A percentile compares a stretch with the other conserved stretches of the same genome.
These are phyloP conservation scores for Vitis labrusca DNA, from an alignment of 164 flowering plant species.

Conservation along the genomic window DNA sequence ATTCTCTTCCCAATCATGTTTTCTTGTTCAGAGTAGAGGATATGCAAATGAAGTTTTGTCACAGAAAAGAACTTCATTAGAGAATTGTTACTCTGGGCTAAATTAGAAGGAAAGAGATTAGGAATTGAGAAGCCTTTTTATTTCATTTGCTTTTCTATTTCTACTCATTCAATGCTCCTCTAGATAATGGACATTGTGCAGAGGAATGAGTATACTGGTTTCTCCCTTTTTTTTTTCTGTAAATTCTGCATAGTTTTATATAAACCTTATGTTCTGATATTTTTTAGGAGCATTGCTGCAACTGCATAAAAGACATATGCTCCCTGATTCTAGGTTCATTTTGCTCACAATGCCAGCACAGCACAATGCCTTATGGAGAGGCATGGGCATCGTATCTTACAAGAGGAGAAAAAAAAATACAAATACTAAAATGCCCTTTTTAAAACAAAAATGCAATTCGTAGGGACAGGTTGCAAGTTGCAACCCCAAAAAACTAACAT, in stretches of 20 bases:
- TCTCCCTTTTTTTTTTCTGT: background rate
- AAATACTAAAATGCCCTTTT: too few relatives aligned
- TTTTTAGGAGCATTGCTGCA: background rate
- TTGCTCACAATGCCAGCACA: too few relatives aligned
- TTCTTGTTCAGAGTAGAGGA: background rate
- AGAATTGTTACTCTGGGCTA: background rate
- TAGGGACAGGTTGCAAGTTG: too few relatives aligned
- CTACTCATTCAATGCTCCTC: background rate
- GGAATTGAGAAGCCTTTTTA: background rate
- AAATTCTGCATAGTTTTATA: background rate
- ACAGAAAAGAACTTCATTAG: background rate
- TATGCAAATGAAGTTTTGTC: background rate
- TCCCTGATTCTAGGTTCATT: too few relatives aligned
- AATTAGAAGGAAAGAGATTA: background rate
- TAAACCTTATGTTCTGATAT: background rate
- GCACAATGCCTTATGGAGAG: too few relatives aligned
- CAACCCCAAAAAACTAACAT: too few relatives aligned
- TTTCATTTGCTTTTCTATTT: background rate
- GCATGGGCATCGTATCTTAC: too few relatives aligned
- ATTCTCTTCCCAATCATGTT: constrained; percentile 4
- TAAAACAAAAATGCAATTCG: too few relatives aligned
- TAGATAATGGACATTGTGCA: background rate
- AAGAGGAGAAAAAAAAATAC: too few relatives aligned
- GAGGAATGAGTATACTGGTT: background rate
- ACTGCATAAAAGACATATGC: background rate